A percentile compares a stretch with the other conserved stretches of the same genome.
These are phyloP conservation scores for Lecanicillium sp. DNA, from an alignment of 2,329 filamentous ascomycete genomes.

Conservation along the genomic window DNA sequence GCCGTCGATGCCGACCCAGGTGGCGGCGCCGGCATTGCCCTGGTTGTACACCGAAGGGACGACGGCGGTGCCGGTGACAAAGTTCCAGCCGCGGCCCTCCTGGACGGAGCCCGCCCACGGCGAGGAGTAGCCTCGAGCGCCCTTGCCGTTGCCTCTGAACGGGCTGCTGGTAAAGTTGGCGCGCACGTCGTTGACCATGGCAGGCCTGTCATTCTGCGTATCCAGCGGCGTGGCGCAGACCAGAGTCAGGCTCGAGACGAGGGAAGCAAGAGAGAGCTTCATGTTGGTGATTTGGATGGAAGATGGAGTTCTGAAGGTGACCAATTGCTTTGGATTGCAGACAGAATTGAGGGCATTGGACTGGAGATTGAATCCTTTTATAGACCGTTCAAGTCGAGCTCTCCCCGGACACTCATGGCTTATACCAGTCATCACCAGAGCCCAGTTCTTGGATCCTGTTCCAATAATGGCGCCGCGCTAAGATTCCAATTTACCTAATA, in stretches of 20 bases:
- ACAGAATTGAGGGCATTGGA: too few species aligned
- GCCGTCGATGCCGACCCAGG: slow-evolving; percentile 40
- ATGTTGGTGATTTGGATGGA: neutral
- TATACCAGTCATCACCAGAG: too few species aligned
- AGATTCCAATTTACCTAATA: too few species aligned
- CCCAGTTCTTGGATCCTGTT: too few species aligned
- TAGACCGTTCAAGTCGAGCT: too few species aligned
- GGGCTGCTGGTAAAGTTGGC: slow-evolving; percentile 4
- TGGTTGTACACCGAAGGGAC: slow-evolving; percentile 1
- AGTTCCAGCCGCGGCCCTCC: slow-evolving; percentile 1
- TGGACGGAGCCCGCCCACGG: slow-evolving; percentile 3
- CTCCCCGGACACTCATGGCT: too few species aligned
- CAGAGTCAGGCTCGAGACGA: neutral
- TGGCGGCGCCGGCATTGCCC: slow-evolving; percentile 18
- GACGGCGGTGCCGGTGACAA: slow-evolving; percentile 1
- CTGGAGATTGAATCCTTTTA: too few species aligned
- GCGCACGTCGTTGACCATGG: neutral
- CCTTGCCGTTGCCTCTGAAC: neutral
- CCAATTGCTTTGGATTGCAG: too few species aligned
- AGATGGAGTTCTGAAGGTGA: too few species aligned
- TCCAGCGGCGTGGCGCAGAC: neutral
- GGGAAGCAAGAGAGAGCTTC: neutral
- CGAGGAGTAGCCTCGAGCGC: neutral
- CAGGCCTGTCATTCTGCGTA: neutral
- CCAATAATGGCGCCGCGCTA: too few species aligned